A percentile compares a stretch with the other conserved stretches of the same genome.
Conservation (phyloP, 176 grass and related monocot species). For the Olyra latifolia region DNA sequence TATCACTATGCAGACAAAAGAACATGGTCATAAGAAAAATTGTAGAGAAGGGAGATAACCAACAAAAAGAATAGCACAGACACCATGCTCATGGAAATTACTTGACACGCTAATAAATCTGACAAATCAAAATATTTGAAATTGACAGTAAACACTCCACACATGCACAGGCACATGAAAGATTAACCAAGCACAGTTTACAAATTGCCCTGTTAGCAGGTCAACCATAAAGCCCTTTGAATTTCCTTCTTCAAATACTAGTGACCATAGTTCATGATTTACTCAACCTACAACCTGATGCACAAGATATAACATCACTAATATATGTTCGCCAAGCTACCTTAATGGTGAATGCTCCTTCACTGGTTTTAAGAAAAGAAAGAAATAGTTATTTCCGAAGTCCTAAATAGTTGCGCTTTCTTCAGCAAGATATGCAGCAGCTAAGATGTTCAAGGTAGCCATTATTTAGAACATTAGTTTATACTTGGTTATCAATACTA, state of each 20-base stretch:
- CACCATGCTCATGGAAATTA: not conserved
- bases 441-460: not conserved
- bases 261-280: not conserved
- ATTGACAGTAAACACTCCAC: not conserved
- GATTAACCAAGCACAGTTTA: not conserved
- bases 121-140: not conserved
- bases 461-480: not conserved
- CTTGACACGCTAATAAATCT: not conserved
- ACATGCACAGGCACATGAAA: not conserved
- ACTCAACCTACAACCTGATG: not conserved
- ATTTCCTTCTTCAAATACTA: not conserved
- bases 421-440: not conserved
- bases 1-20: not conserved
- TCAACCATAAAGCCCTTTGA: not conserved
- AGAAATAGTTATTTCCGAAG: not conserved
- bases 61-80: not conserved
- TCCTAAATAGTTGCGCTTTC: not conserved
- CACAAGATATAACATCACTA: not conserved
- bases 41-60: not conserved
- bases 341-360: not conserved
- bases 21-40: not conserved
- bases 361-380: not conserved
- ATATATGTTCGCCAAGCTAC: not conserved
- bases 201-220: not conserved
- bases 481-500: slow-evolving; percentile 4